Evolutionary conservation across 495 filamentous ascomycete genomes (phyloP).

Genomic region (Acidiella bohemica): DNA sequence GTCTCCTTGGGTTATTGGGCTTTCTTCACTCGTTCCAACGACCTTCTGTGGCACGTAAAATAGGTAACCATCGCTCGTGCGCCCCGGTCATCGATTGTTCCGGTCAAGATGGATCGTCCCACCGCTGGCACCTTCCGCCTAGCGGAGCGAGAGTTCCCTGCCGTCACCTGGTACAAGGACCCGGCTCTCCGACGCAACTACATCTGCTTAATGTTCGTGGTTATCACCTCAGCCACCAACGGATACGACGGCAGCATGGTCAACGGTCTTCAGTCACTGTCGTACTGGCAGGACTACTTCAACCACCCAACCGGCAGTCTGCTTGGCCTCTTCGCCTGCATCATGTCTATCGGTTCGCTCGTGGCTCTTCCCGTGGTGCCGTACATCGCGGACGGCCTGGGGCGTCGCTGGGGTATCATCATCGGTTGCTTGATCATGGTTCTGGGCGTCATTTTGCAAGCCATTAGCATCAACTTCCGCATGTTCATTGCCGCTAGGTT

Average conservation of each 20-base stretch:
- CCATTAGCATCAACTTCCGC: slow-evolving; percentile 24
- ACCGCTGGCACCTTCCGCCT: slow-evolving; percentile 21
- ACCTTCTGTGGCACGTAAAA: too few species aligned
- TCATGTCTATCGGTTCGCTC: slow-evolving; percentile 60
- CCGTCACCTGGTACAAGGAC: slow-evolving; percentile 45
- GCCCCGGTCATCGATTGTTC: too few species aligned
- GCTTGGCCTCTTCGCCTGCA: slow-evolving; percentile 39
- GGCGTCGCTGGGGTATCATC: slow-evolving; percentile 41
- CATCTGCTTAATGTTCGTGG: slow-evolving; percentile 40
- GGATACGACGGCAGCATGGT: slow-evolving; percentile 47
- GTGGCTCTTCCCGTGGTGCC: slow-evolving; percentile 53
- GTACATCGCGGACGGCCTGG: slow-evolving; percentile 54
- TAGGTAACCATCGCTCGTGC: too few species aligned
- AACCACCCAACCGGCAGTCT: slow-evolving; percentile 20
- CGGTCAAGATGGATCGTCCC: slow-evolving; percentile 6
- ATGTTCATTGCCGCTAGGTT: slow-evolving; percentile 46
- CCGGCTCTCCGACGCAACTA: slow-evolving; percentile 48
- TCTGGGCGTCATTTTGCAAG: slow-evolving; percentile 22
- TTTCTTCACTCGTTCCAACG: too few species aligned
- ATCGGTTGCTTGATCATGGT: slow-evolving; percentile 17
- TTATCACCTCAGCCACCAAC: slow-evolving; percentile 48
- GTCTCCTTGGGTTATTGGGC: too few species aligned
- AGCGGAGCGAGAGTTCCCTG: slow-evolving; percentile 19
- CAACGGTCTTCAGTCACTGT: slow-evolving; percentile 22
- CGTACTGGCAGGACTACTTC: slow-evolving; percentile 20